These are phyloP conservation scores for Cymbidium sinense DNA, from an alignment of 106 monocot genomes.

Conservation along the genomic window DNA sequence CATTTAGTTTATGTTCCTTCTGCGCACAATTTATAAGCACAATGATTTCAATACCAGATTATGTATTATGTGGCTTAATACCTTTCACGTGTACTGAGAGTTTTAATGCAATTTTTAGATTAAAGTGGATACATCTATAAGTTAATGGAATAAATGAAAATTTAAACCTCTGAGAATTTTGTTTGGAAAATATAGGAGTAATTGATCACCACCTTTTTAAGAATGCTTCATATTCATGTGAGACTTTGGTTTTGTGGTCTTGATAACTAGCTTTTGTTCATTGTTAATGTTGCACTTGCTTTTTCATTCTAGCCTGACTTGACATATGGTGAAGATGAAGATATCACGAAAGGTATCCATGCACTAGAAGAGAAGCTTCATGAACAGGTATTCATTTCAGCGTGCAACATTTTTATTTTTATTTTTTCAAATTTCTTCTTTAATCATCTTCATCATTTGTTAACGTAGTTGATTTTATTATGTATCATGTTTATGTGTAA, in stretches of 20 bases:
- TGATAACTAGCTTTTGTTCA: neutral
- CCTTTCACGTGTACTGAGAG: neutral
- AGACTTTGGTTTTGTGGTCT: neutral
- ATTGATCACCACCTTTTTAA: neutral
- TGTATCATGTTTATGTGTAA: neutral
- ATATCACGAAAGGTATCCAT: constrained; percentile 32
- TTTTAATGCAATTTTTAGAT: constrained; percentile 3
- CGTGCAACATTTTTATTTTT: neutral
- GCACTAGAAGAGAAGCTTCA: constrained; percentile 30
- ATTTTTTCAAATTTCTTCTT: neutral
- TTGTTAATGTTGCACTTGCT: neutral
- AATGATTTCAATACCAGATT: neutral
- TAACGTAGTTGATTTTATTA: neutral
- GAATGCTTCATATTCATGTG: neutral
- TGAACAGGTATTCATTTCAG: constrained; percentile 28
- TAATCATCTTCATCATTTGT: neutral
- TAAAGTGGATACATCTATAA: neutral
- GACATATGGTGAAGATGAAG: constrained; percentile 42
- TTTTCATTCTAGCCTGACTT: constrained; percentile 43
- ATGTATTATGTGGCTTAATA: neutral
- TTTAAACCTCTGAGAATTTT: neutral
- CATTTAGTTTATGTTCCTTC: neutral
- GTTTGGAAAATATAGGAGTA: too few species aligned
- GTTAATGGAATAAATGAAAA: neutral
- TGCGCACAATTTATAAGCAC: neutral